Evolutionary conservation across 177 flowering plant genomes (phyloP).

Genomic region (Vitis hybrid): DNA sequence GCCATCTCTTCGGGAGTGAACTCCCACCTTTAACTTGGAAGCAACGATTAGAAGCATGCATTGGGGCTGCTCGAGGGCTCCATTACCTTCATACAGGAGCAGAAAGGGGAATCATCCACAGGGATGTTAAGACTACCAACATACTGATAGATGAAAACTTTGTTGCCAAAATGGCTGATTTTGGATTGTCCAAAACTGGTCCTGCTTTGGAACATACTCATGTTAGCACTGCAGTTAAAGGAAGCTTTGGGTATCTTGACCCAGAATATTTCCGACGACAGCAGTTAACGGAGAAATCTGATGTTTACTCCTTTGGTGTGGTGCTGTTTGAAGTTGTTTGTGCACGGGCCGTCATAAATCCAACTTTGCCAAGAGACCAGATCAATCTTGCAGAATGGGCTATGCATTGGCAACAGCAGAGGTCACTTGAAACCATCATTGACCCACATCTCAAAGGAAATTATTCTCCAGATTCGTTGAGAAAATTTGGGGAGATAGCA

Average conservation of each 20-base stretch:
- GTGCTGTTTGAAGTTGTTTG: slow-evolving; percentile 78
- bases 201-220: slow-evolving; percentile 72
- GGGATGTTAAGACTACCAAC: slow-evolving; percentile 86
- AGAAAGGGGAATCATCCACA: slow-evolving; percentile 72
- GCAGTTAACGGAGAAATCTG: slow-evolving; percentile 79
- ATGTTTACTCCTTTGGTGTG: slow-evolving; percentile 84
- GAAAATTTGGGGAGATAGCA: slow-evolving; percentile 70
- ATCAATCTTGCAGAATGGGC: slow-evolving; percentile 91
- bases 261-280: slow-evolving; percentile 80
- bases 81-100: slow-evolving; percentile 87
- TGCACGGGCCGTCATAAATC: slow-evolving; percentile 77
- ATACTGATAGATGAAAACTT: slow-evolving; percentile 67
- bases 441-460: slow-evolving; percentile 51
- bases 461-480: slow-evolving; percentile 51
- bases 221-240: slow-evolving; percentile 86
- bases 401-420: slow-evolving; percentile 51
- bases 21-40: slow-evolving; percentile 68
- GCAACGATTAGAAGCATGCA: slow-evolving; percentile 66
- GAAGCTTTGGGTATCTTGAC: slow-evolving; percentile 87
- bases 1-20: slow-evolving; percentile 69
- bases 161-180: slow-evolving; percentile 82
- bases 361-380: slow-evolving; percentile 68
- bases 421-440: slow-evolving; percentile 53
- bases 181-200: slow-evolving; percentile 75
- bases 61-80: slow-evolving; percentile 82